A percentile compares a stretch with the other conserved stretches of the same genome.
phyloP scores from a whole-genome alignment of 2,329 filamentous ascomycete genomes.

The Beauveria australis region DNA sequence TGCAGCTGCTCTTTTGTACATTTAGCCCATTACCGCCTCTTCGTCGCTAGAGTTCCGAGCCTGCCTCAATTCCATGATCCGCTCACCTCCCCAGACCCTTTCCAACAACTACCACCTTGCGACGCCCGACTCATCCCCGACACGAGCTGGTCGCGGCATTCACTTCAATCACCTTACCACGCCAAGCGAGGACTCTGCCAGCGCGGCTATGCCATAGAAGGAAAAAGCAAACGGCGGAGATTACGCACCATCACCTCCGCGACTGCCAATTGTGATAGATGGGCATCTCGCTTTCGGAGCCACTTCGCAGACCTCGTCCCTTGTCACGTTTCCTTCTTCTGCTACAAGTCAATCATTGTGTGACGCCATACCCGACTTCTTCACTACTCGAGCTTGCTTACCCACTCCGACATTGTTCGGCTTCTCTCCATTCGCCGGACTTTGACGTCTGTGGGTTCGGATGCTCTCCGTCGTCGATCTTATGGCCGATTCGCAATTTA shows the following conservation, averaged over 20 bases:
- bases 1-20: not conserved
- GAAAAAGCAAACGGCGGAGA: not conserved
- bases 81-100: not conserved
- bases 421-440: not conserved
- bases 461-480: conserved; percentile 7
- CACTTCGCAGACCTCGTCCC: not conserved
- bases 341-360: not conserved
- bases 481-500: conserved; percentile 23
- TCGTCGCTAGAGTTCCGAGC: not conserved
- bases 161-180: not conserved
- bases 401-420: not conserved
- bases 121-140: not conserved
- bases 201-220: not conserved
- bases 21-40: not conserved
- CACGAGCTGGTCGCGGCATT: not conserved
- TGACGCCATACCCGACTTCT: not conserved
- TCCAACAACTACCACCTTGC: not conserved
- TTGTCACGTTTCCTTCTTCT: not conserved
- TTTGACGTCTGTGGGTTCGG: not conserved
- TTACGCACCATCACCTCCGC: not conserved
- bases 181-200: not conserved
- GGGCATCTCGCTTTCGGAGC: not conserved
- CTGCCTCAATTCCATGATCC: not conserved
- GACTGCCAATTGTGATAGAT: not conserved
- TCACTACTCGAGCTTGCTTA: not conserved